phyloP scores from a whole-genome alignment of 257 asterid genomes.

The Fraxinus cuspidata region DNA sequence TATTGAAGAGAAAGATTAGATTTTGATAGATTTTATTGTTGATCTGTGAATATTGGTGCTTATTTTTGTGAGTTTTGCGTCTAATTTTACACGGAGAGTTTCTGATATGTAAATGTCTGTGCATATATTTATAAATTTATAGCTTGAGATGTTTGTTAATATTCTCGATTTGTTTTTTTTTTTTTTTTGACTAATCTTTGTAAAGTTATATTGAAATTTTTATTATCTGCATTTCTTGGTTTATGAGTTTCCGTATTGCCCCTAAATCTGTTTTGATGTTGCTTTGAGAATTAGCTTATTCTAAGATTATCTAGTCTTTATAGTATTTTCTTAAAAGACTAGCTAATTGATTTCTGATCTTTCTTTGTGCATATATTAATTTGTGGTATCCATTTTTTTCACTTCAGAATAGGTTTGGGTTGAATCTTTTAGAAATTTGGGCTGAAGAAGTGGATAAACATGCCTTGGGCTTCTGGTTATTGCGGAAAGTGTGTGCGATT shows the following conservation, averaged over 20 bases:
- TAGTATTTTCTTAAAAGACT: not conserved
- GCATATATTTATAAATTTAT: too few species aligned
- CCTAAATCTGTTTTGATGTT: not conserved
- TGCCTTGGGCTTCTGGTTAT: conserved; percentile 72
- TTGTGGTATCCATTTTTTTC: not conserved
- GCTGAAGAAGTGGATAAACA: conserved; percentile 48
- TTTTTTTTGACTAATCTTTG: not conserved
- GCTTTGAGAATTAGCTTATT: not conserved
- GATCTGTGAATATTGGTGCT: not conserved
- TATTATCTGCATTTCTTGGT: not conserved
- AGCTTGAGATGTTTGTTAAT: too few species aligned
- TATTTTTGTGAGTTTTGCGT: not conserved
- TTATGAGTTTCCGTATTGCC: not conserved
- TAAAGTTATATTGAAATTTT: not conserved
- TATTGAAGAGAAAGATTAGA: not conserved
- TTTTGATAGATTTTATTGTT: not conserved
- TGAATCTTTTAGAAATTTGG: conserved; percentile 17
- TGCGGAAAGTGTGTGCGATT: conserved; percentile 60
- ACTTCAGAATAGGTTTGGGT: conserved; percentile 35
- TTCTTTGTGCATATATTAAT: not conserved
- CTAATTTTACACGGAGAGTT: not conserved
- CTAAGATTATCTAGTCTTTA: not conserved
- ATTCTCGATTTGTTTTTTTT: too few species aligned
- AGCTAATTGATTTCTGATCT: not conserved
- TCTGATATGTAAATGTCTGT: not conserved